These are phyloP conservation scores for Sphaerostilbella broomeana DNA, from an alignment of 2,329 filamentous ascomycete species.

Conservation along the genomic window DNA sequence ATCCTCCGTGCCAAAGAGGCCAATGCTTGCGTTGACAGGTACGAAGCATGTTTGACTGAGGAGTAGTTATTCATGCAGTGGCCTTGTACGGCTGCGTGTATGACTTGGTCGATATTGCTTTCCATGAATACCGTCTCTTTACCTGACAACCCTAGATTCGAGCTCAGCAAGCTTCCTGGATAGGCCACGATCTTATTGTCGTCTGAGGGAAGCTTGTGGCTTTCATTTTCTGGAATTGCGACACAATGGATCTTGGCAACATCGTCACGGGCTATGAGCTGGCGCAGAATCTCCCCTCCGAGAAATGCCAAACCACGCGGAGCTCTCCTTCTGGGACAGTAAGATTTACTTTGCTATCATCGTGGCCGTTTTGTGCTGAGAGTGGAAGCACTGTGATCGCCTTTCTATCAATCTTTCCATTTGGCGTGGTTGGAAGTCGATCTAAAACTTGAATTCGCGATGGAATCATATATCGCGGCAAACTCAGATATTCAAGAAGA, in stretches of 20 bases:
- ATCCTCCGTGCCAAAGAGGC: conserved; percentile 20
- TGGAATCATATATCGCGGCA: conserved; percentile 33
- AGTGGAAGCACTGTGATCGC: conserved; percentile 21
- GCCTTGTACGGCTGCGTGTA: conserved; percentile 40
- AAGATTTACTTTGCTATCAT: background rate
- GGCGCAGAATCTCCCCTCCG: background rate
- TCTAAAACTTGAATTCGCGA: conserved; percentile 21
- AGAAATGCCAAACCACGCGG: background rate
- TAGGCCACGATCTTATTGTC: conserved; percentile 4
- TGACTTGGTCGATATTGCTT: conserved; percentile 33
- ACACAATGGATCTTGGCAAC: background rate
- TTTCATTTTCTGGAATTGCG: background rate
- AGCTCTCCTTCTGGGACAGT: background rate
- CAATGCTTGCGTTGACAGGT: conserved; percentile 25
- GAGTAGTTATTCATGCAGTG: conserved; percentile 27
- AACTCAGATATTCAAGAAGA: conserved; percentile 18
- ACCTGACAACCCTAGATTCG: conserved; percentile 3
- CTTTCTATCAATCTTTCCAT: conserved; percentile 28
- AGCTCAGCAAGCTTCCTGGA: conserved; percentile 7
- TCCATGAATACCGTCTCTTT: conserved; percentile 4
- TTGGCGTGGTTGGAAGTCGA: conserved; percentile 23
- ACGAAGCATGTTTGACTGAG: conserved; percentile 19
- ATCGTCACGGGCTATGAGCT: background rate
- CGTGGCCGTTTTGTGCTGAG: conserved; percentile 2
- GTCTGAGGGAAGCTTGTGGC: conserved; percentile 1